Evolutionary conservation across 2,329 filamentous ascomycete genomes (phyloP).

Genomic region (Phaeosphaeriaceae sp.): DNA sequence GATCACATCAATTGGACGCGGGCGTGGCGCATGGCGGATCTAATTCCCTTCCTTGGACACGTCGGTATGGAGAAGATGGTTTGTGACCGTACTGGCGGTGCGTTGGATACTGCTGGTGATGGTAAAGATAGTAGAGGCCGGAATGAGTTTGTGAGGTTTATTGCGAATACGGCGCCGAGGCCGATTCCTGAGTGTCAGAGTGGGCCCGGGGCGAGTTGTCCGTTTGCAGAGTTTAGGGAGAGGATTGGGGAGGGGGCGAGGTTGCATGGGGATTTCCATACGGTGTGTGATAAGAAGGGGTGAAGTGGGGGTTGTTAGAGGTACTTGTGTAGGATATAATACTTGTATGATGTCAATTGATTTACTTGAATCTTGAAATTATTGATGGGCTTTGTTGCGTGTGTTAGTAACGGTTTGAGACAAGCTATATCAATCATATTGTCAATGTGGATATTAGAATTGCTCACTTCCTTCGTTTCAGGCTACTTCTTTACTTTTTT

Average conservation of each 20-base stretch:
- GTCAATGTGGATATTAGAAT: too few relatives aligned
- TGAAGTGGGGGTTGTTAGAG: constrained; percentile 1
- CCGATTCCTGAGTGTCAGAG: constrained; percentile 55
- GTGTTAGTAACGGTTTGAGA: too few relatives aligned
- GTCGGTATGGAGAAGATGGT: constrained; percentile 69
- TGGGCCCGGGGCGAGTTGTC: constrained; percentile 59
- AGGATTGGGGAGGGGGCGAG: constrained; percentile 51
- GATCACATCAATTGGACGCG: constrained; percentile 65
- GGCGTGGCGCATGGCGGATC: constrained; percentile 67
- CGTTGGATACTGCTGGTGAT: constrained; percentile 45
- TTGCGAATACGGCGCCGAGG: constrained; percentile 59
- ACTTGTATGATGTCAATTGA: too few relatives aligned
- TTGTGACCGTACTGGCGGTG: constrained; percentile 56
- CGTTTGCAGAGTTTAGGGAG: constrained; percentile 50
- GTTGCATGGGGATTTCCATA: constrained; percentile 36
- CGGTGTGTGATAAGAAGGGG: constrained; percentile 36
- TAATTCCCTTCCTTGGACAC: constrained; percentile 70
- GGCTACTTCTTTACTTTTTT: too few relatives aligned
- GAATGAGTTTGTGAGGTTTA: constrained; percentile 53
- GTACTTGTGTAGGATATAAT: too few relatives aligned
- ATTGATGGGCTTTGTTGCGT: too few relatives aligned
- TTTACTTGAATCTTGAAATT: too few relatives aligned
- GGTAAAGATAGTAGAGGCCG: constrained; percentile 41
- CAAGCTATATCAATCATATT: too few relatives aligned
- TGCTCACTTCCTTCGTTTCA: too few relatives aligned